These are phyloP conservation scores for Citrus medica DNA, from an alignment of 345 rosid genomes.

Conservation along the genomic window DNA sequence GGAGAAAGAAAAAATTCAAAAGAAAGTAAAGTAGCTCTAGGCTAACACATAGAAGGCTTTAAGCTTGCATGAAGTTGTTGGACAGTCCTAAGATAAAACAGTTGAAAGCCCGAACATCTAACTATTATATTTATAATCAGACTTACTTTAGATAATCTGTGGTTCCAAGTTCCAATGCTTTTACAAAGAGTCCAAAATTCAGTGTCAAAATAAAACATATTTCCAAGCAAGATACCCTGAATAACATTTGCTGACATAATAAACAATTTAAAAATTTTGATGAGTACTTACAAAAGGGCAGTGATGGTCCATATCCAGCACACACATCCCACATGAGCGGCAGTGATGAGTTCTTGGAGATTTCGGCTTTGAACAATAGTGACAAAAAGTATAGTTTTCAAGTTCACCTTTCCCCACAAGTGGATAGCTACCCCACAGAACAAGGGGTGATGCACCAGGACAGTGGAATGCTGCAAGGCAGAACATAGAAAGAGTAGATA, in stretches of 20 bases:
- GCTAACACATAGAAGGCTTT: background rate
- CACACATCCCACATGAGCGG: constrained; percentile 82
- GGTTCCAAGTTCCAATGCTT: background rate
- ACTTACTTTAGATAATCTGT: background rate
- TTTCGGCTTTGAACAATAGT: constrained; percentile 71
- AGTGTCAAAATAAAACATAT: background rate
- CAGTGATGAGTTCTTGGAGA: constrained; percentile 93
- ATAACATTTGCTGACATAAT: background rate
- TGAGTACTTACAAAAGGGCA: constrained; percentile 87
- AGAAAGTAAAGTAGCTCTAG: background rate
- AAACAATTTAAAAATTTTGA: background rate
- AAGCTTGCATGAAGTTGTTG: background rate
- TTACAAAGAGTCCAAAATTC: background rate
- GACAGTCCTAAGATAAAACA: background rate
- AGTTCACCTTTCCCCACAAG: constrained; percentile 71
- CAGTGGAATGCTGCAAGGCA: constrained; percentile 65
- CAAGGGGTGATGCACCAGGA: constrained; percentile 60
- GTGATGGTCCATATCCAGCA: constrained; percentile 97
- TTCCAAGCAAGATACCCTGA: background rate
- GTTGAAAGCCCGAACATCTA: background rate
- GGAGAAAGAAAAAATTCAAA: background rate
- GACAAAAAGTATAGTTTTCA: constrained; percentile 75
- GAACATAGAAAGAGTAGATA: constrained; percentile 59
- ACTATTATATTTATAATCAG: background rate
- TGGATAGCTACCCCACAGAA: constrained; percentile 82